Conservation (phyloP, 1,284 basidiomycete species). For the Irpex rosettiformis region DNA sequence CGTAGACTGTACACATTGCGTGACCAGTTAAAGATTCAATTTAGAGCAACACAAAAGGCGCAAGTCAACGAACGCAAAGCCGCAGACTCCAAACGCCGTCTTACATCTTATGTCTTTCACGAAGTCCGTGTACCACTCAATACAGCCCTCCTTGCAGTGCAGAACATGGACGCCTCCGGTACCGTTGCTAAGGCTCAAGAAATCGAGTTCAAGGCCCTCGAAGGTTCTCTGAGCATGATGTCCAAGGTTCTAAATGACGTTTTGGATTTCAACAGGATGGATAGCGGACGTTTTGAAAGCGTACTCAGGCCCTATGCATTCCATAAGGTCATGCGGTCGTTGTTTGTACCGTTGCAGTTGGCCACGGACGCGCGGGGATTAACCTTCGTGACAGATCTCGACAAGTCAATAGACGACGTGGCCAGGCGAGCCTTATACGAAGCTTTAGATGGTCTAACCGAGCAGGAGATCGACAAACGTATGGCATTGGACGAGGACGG, state of each 20-base stretch:
- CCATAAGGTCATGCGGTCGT: conserved; percentile 78
- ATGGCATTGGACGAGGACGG: conserved; percentile 52
- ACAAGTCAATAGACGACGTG: conserved; percentile 69
- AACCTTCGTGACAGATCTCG: conserved; percentile 67
- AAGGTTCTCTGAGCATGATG: conserved; percentile 86
- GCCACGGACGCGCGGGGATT: conserved; percentile 72
- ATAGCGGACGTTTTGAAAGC: conserved; percentile 76
- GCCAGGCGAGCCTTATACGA: conserved; percentile 55
- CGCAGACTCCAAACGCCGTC: conserved; percentile 74
- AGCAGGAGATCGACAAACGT: conserved; percentile 37
- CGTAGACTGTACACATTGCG: conserved; percentile 60
- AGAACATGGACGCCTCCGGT: conserved; percentile 81
- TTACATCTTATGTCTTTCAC: conserved; percentile 80
- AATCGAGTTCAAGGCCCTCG: conserved; percentile 78
- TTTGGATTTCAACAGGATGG: conserved; percentile 77
- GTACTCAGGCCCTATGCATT: conserved; percentile 77
- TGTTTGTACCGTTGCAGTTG: conserved; percentile 74
- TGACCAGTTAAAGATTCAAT: conserved; percentile 76
- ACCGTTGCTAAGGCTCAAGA: conserved; percentile 66
- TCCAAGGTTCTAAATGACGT: conserved; percentile 91
- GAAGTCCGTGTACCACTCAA: conserved; percentile 90
- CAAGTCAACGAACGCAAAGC: conserved; percentile 82
- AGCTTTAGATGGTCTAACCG: conserved; percentile 44
- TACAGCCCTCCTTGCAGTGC: conserved; percentile 83
- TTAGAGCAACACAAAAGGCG: conserved; percentile 76